These are phyloP conservation scores for Globisporangium irregulare DNA, from an alignment of 352 stramenopile genomes.

Conservation along the genomic window DNA sequence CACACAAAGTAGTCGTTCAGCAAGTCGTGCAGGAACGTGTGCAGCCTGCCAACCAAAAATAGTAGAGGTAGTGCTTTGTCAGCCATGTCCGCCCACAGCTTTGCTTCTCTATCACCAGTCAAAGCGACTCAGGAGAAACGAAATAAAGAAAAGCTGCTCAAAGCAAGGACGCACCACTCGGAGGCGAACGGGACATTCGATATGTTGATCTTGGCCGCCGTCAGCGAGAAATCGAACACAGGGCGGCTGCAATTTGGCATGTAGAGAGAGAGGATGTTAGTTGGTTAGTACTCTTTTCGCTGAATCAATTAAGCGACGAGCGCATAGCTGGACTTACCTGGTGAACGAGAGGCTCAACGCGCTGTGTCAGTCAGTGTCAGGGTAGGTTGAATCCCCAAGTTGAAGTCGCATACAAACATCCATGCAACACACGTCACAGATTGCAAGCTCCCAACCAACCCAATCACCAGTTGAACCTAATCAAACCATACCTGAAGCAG, in stretches of 20 bases:
- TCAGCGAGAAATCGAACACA: constrained; percentile 75
- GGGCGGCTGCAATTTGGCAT: constrained; percentile 38
- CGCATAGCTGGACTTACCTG: constrained; percentile 27
- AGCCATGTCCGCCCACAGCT: no score
- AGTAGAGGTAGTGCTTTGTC: no score
- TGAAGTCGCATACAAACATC: background rate
- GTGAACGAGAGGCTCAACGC: constrained; percentile 73
- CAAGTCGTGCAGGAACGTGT: constrained; percentile 74
- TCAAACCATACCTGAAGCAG: constrained; percentile 46
- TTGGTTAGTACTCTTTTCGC: no score
- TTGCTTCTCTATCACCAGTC: background rate
- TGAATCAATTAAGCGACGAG: background rate
- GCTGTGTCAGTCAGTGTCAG: constrained; percentile 7
- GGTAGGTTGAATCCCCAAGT: background rate
- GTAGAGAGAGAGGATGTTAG: background rate
- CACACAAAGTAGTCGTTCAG: constrained; percentile 77
- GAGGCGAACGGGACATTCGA: constrained; percentile 78
- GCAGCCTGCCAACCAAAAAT: constrained; percentile 35
- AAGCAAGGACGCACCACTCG: constrained; percentile 43
- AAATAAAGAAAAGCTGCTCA: background rate
- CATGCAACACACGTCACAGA: background rate
- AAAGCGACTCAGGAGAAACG: background rate
- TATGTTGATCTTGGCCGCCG: constrained; percentile 82
- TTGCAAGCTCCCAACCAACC: background rate
- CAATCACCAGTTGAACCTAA: background rate